Percentiles rank a stretch among this genome's conserved stretches.
These are phyloP conservation scores for Mortierella sp. DNA, from an alignment of 371 early-diverging fungal genomes.

Conservation along the genomic window DNA sequence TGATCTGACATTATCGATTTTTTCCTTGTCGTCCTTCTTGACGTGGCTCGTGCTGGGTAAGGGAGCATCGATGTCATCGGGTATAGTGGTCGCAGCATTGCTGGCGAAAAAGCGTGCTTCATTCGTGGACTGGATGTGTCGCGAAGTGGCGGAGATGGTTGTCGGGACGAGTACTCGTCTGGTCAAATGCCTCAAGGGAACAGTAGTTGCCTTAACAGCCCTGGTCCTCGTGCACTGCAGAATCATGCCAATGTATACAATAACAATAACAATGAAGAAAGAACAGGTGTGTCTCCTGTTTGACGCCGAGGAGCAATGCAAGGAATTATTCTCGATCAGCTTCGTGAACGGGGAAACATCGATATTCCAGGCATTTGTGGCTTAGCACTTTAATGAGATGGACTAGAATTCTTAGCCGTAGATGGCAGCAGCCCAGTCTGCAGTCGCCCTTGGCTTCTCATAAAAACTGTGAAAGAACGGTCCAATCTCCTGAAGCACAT, in stretches of 20 bases:
- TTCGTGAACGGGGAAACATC: too few species aligned
- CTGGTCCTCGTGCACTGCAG: slow-evolving; percentile 29
- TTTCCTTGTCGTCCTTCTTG: not conserved
- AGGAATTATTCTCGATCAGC: too few species aligned
- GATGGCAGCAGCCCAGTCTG: slow-evolving; percentile 28
- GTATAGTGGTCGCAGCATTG: slow-evolving; percentile 17
- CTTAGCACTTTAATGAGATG: not conserved
- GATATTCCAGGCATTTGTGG: too few species aligned
- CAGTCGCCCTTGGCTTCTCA: slow-evolving; percentile 20
- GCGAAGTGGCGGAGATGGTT: slow-evolving; percentile 8
- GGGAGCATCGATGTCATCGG: slow-evolving; percentile 33
- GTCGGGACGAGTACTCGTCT: slow-evolving; percentile 12
- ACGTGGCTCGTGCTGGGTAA: slow-evolving; percentile 3
- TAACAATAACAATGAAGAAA: not conserved
- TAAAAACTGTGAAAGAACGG: slow-evolving; percentile 56
- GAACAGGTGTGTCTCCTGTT: not conserved
- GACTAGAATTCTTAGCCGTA: slow-evolving; percentile 11
- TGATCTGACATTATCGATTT: not conserved
- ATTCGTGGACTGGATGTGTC: slow-evolving; percentile 18
- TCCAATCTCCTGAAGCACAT: slow-evolving; percentile 82
- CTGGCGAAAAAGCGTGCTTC: slow-evolving; percentile 2
- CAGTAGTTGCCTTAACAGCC: too few species aligned
- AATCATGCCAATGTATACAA: slow-evolving; percentile 9
- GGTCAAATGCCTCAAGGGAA: not conserved
- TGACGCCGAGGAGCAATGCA: not conserved